A percentile compares a stretch with the other conserved stretches of the same genome.
These are phyloP conservation scores for Cordyceps tenuipes DNA, from an alignment of 2,329 filamentous ascomycete genomes.

Conservation along the genomic window DNA sequence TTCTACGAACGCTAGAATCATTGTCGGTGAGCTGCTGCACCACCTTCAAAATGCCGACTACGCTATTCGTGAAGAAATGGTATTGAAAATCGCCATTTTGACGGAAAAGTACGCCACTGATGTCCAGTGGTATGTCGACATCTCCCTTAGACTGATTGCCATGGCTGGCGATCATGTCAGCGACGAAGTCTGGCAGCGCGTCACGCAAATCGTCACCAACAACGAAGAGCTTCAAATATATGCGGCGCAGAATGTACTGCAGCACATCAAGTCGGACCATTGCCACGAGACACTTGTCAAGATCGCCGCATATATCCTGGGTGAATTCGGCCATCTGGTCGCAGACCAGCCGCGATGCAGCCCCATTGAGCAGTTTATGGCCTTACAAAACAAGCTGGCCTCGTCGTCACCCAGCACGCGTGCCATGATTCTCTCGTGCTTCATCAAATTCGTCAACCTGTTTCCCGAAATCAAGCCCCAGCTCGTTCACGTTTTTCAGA, in stretches of 20 bases:
- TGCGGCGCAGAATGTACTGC: conserved; percentile 84
- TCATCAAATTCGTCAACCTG: conserved; percentile 95
- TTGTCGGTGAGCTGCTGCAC: conserved; percentile 86
- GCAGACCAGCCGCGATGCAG: conserved; percentile 88
- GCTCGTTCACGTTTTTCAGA: conserved; percentile 77
- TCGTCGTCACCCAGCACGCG: conserved; percentile 82
- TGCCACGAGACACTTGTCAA: conserved; percentile 97
- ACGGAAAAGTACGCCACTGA: conserved; percentile 98
- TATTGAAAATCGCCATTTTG: conserved; percentile 94
- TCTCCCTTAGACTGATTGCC: conserved; percentile 85
- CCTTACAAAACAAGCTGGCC: conserved; percentile 81
- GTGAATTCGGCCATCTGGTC: conserved; percentile 94
- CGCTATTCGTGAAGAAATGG: conserved; percentile 98
- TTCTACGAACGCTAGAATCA: conserved; percentile 82
- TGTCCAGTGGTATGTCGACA: conserved; percentile 98
- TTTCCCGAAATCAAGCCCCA: conserved; percentile 98
- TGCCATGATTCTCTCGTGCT: conserved; percentile 90
- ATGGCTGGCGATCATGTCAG: conserved; percentile 98
- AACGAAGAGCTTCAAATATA: conserved; percentile 98
- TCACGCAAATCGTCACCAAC: conserved; percentile 98
- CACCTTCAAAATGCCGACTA: conserved; percentile 97
- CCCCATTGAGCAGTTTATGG: conserved; percentile 94
- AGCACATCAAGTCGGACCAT: conserved; percentile 85
- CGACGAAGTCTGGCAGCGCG: conserved; percentile 97
- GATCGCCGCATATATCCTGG: conserved; percentile 91